Evolutionary conservation across 2,329 filamentous ascomycete genomes (phyloP).

Genomic region (Mollisia scopiformis): DNA sequence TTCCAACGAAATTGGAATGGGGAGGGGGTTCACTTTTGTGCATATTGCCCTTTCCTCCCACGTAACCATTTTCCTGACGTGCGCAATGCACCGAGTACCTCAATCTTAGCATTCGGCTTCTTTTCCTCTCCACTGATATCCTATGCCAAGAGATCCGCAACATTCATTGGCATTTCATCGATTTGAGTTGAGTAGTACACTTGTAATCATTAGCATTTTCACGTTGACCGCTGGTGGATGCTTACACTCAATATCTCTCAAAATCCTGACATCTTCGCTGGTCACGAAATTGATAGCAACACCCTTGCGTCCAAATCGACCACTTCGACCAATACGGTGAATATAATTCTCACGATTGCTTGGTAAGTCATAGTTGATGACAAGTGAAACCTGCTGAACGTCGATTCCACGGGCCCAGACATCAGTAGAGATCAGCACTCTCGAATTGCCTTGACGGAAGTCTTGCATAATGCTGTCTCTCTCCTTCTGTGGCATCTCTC

Average conservation of each 20-base stretch:
- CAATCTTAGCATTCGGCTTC: not conserved
- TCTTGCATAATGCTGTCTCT: constrained; percentile 99
- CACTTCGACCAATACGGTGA: constrained; percentile 94
- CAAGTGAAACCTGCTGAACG: constrained; percentile 95
- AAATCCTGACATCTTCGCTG: constrained; percentile 94
- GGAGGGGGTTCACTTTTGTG: constrained; percentile 27
- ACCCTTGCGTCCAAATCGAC: constrained; percentile 95
- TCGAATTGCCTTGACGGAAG: constrained; percentile 93
- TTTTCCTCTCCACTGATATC: not conserved
- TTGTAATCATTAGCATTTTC: constrained; percentile 35
- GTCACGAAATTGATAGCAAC: constrained; percentile 99
- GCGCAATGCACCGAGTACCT: constrained; percentile 20
- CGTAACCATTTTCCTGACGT: constrained; percentile 26
- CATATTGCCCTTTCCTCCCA: constrained; percentile 35
- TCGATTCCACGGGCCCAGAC: constrained; percentile 99
- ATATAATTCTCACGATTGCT: constrained; percentile 99
- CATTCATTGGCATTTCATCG: constrained; percentile 83
- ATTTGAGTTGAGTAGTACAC: constrained; percentile 79
- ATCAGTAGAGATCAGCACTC: constrained; percentile 95
- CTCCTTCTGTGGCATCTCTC: constrained; percentile 98
- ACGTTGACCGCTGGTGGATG: constrained; percentile 26
- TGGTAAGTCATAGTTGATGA: constrained; percentile 98
- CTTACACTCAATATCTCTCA: constrained; percentile 93
- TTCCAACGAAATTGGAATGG: not conserved
- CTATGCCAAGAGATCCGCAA: constrained; percentile 44